phyloP scores from a whole-genome alignment of 208 protist species.

The Wallacemonas rigidus region DNA sequence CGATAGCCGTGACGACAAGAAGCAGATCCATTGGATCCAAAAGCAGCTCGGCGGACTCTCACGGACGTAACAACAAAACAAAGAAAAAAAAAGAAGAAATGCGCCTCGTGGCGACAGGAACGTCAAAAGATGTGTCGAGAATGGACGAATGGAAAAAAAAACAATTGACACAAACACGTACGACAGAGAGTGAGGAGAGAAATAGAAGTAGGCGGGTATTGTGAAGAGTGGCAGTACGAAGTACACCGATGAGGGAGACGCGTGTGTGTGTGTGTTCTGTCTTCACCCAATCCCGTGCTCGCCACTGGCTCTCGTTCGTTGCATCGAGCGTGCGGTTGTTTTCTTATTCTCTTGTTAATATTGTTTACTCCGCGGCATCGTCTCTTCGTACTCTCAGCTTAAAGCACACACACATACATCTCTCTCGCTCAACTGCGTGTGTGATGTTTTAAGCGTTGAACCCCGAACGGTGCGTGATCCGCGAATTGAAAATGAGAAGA shows the following conservation, averaged over 20 bases:
- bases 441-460: no score
- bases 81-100: slow-evolving; percentile 9
- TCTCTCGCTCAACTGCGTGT: no score
- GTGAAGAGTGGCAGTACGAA: no score
- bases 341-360: not conserved
- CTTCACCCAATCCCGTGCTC: no score
- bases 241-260: no score
- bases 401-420: no score
- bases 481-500: no score
- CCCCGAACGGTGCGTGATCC: no score
- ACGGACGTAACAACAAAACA: slow-evolving; percentile 24
- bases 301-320: no score
- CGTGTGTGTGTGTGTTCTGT: no score
- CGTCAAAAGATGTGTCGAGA: not conserved
- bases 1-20: slow-evolving; percentile 42
- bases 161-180: not conserved
- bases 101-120: not conserved
- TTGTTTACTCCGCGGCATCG: not conserved
- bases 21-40: slow-evolving; percentile 70
- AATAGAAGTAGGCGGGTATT: no score
- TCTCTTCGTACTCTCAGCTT: not conserved
- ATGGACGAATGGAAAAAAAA: not conserved
- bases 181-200: no score
- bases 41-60: slow-evolving; percentile 58
- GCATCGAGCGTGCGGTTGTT: not conserved